These are phyloP conservation scores for Jamesozyma lodderae DNA, from an alignment of 805 yeast genomes.

Conservation along the genomic window DNA sequence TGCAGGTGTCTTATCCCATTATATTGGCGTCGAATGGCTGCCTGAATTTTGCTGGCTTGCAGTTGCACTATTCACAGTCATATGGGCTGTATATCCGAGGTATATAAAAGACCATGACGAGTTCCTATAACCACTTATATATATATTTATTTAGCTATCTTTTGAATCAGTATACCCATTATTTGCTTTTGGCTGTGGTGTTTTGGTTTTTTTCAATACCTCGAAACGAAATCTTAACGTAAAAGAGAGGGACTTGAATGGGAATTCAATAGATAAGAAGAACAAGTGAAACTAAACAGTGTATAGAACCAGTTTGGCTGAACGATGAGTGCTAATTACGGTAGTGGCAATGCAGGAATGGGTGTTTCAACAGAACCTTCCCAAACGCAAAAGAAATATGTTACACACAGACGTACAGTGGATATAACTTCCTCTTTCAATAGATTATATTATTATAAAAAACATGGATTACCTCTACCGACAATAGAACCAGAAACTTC, in stretches of 20 bases:
- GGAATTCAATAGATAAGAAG: no score
- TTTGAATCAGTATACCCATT: not conserved
- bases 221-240: no score
- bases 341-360: no score
- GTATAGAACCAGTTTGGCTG: no score
- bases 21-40: slow-evolving; percentile 19
- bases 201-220: not conserved
- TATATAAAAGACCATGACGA: slow-evolving; percentile 19
- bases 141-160: not conserved
- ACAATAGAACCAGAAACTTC: slow-evolving; percentile 26
- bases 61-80: slow-evolving; percentile 15
- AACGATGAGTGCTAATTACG: no score
- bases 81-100: slow-evolving; percentile 25
- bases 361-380: not conserved
- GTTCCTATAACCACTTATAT: slow-evolving; percentile 7
- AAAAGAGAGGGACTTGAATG: no score
- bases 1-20: slow-evolving; percentile 39
- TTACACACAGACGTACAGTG: slow-evolving; percentile 28
- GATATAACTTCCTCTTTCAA: slow-evolving; percentile 28
- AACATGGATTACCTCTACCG: slow-evolving; percentile 24
- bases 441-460: slow-evolving; percentile 20
- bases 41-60: slow-evolving; percentile 23
- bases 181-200: not conserved
- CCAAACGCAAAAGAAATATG: slow-evolving; percentile 19
- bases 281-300: no score